A percentile compares a stretch with the other conserved stretches of the same genome.
Evolutionary conservation across 164 flowering plant species (phyloP).

Genomic region (Dillenia turbinata): DNA sequence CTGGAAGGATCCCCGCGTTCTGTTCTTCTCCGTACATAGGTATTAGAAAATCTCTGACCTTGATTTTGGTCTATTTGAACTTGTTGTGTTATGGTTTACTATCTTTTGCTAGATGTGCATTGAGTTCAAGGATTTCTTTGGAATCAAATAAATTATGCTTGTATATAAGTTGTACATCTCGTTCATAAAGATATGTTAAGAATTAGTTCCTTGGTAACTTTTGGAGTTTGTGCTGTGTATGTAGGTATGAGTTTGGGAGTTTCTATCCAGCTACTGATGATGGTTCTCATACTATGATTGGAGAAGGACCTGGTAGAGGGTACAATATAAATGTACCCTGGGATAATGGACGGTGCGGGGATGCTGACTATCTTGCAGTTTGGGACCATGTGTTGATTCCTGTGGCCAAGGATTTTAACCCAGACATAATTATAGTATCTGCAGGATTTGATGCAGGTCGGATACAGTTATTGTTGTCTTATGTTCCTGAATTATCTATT

Average conservation of each 20-base stretch:
- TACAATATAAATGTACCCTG: slow-evolving; percentile 96
- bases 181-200: too few relatives aligned
- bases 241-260: slow-evolving; percentile 78
- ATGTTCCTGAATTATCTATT: too few relatives aligned
- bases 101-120: too few relatives aligned
- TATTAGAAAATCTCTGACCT: slow-evolving; percentile 14
- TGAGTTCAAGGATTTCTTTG: too few relatives aligned
- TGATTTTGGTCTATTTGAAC: too few relatives aligned
- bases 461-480: slow-evolving; percentile 1
- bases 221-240: not conserved
- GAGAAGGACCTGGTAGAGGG: slow-evolving; percentile 88
- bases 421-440: slow-evolving; percentile 82
- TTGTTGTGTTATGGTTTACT: too few relatives aligned
- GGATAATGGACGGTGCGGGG: slow-evolving; percentile 89
- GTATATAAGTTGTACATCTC: too few relatives aligned
- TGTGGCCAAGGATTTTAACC: slow-evolving; percentile 74
- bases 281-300: slow-evolving; percentile 72
- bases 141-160: too few relatives aligned
- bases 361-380: slow-evolving; percentile 93
- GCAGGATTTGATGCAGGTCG: slow-evolving; percentile 99
- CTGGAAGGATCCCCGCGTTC: slow-evolving; percentile 85
- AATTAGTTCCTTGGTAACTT: not conserved
- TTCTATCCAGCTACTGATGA: slow-evolving; percentile 85
- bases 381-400: slow-evolving; percentile 95
- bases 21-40: slow-evolving; percentile 98